Conservation (phyloP, 176 grass and related monocot genomes). For the Panicum miliaceum region DNA sequence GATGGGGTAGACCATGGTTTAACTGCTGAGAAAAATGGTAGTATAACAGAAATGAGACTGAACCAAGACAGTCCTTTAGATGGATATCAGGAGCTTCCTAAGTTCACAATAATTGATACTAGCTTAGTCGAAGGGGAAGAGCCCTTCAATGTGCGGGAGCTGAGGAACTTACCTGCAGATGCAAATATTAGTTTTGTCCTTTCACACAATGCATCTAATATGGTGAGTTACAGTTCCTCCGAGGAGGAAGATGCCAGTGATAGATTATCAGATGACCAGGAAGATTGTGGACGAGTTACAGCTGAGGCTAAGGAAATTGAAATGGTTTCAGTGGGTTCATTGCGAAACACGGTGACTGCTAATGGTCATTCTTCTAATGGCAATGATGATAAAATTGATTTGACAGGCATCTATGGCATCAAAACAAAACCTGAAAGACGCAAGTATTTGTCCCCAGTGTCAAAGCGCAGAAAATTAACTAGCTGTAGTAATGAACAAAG, state of each 20-base stretch:
- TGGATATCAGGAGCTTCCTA: conserved; percentile 62
- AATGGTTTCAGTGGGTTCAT: conserved; percentile 40
- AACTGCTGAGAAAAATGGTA: conserved; percentile 45
- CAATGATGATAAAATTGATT: conserved; percentile 24
- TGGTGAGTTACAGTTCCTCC: conserved; percentile 54
- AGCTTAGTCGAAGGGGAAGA: conserved; percentile 73
- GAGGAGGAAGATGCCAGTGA: conserved; percentile 58
- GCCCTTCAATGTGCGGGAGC: conserved; percentile 63
- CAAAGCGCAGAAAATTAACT: conserved; percentile 78
- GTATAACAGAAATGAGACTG: conserved; percentile 37
- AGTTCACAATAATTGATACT: conserved; percentile 95
- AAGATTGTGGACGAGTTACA: conserved; percentile 34
- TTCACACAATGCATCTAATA: conserved; percentile 41
- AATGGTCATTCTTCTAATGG: conserved; percentile 52
- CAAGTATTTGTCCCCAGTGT: conserved; percentile 73
- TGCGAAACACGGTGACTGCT: conserved; percentile 35
- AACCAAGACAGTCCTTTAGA: conserved; percentile 47
- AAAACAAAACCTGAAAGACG: conserved; percentile 62
- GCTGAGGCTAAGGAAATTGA: conserved; percentile 31
- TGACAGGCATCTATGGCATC: conserved; percentile 38
- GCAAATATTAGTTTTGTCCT: conserved; percentile 42
- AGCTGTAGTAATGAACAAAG: conserved; percentile 68
- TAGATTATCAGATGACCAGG: conserved; percentile 47
- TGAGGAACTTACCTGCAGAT: conserved; percentile 79
- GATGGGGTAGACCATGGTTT: conserved; percentile 39